Evolutionary conservation across 768 basidiomycete species (phyloP).

Genomic region (Mycena galopus): DNA sequence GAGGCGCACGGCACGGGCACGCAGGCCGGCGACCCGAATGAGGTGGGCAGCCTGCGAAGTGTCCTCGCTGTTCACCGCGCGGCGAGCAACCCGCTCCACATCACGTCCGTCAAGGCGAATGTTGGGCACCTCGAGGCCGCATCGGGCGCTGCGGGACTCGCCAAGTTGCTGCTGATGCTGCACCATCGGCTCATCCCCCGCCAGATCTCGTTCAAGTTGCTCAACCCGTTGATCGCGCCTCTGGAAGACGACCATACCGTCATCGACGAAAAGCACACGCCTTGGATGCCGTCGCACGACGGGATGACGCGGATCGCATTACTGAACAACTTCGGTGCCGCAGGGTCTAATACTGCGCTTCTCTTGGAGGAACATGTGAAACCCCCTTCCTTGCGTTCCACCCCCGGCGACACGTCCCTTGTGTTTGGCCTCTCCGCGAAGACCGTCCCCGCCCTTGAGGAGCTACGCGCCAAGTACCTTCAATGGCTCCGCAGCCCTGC

Average conservation of each 20-base stretch:
- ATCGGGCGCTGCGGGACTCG: slow-evolving; percentile 78
- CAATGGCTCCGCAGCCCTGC: slow-evolving; percentile 57
- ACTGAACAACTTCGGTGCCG: slow-evolving; percentile 82
- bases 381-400: not conserved
- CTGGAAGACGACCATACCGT: slow-evolving; percentile 61
- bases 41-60: slow-evolving; percentile 71
- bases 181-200: slow-evolving; percentile 66
- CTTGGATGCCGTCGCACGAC: slow-evolving; percentile 57
- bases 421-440: slow-evolving; percentile 77
- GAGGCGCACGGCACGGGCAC: slow-evolving; percentile 86
- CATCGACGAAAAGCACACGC: slow-evolving; percentile 55
- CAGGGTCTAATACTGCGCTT: slow-evolving; percentile 77
- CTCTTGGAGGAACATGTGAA: slow-evolving; percentile 67
- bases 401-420: slow-evolving; percentile 41
- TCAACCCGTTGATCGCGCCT: slow-evolving; percentile 70
- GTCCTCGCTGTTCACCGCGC: slow-evolving; percentile 62
- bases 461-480: slow-evolving; percentile 61
- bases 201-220: slow-evolving; percentile 67
- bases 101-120: slow-evolving; percentile 80
- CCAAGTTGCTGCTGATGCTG: slow-evolving; percentile 80
- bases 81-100: slow-evolving; percentile 65
- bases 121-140: slow-evolving; percentile 84
- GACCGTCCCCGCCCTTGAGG: slow-evolving; percentile 59
- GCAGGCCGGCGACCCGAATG: slow-evolving; percentile 76
- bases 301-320: slow-evolving; percentile 63